phyloP scores from a whole-genome alignment of 2,329 filamentous ascomycete species.

The Microcyclospora tardicrescens region DNA sequence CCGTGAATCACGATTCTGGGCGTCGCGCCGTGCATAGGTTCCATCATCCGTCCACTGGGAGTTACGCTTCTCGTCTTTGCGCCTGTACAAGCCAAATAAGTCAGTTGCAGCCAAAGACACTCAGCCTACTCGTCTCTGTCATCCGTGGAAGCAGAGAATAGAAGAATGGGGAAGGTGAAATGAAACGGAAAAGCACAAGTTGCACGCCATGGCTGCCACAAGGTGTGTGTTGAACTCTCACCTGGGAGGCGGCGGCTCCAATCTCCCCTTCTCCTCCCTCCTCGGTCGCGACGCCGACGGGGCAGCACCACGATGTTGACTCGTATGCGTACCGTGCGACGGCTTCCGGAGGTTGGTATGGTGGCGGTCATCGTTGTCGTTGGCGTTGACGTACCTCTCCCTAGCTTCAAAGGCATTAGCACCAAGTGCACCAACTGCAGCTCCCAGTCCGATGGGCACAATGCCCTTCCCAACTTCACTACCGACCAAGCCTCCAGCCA shows the following conservation, averaged over 20 bases:
- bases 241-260: constrained; percentile 1
- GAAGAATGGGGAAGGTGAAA: too few species aligned
- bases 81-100: neutral
- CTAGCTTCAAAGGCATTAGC: constrained; percentile 20
- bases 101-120: too few species aligned
- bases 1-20: neutral
- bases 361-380: neutral
- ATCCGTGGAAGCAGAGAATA: too few species aligned
- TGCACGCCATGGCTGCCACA: neutral
- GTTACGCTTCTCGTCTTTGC: neutral
- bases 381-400: constrained; percentile 14
- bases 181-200: too few species aligned
- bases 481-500: constrained; percentile 19
- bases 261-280: neutral
- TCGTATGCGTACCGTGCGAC: too few species aligned
- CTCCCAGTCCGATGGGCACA: constrained; percentile 14
- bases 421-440: constrained; percentile 15
- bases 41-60: constrained; percentile 5
- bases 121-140: too few species aligned
- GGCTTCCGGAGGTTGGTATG: too few species aligned
- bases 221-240: constrained; percentile 4
- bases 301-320: too few species aligned
- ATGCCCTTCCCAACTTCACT: constrained; percentile 15
- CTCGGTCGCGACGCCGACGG: too few species aligned
- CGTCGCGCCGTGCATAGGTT: constrained; percentile 3